phyloP scores from a whole-genome alignment of 1,139 yeast species.

The Taphrina confusa region DNA sequence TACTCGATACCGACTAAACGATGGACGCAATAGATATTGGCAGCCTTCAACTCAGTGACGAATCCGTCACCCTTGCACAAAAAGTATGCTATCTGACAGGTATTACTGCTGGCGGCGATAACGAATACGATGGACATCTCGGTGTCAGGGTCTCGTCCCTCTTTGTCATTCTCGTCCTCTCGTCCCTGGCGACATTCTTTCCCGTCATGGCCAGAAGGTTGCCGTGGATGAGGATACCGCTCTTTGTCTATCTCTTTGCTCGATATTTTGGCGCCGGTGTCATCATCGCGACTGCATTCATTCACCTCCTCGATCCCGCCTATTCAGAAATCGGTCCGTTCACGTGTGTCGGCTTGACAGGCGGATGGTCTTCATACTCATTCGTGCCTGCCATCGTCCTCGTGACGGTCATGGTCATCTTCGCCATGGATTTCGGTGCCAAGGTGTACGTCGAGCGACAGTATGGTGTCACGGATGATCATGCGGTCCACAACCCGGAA shows the following conservation, averaged over 20 bases:
- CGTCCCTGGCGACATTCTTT: constrained; percentile 49
- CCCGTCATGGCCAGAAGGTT: constrained; percentile 40
- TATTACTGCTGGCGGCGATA: constrained; percentile 42
- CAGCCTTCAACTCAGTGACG: constrained; percentile 9
- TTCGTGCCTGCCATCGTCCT: constrained; percentile 55
- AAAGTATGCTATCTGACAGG: constrained; percentile 27
- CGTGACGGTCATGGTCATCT: constrained; percentile 48
- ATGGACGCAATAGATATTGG: constrained; percentile 18
- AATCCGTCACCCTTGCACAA: constrained; percentile 13
- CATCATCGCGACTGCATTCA: constrained; percentile 76
- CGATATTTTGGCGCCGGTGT: constrained; percentile 83
- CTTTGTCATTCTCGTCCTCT: constrained; percentile 64
- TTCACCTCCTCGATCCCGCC: constrained; percentile 57
- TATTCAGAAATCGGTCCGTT: constrained; percentile 37
- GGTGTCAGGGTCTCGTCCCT: constrained; percentile 75
- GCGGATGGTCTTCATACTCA: constrained; percentile 37
- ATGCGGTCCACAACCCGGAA: constrained; percentile 26
- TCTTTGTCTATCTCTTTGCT: constrained; percentile 64
- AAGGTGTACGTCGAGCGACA: constrained; percentile 37
- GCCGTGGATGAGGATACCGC: constrained; percentile 47
- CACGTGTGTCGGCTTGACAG: constrained; percentile 43
- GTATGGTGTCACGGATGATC: constrained; percentile 33
- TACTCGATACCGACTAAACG: no score
- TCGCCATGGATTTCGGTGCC: constrained; percentile 47
- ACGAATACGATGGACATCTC: constrained; percentile 52